Percentiles rank a stretch among this genome's conserved stretches.
Evolutionary conservation across 257 asterid genomes (phyloP).

Genomic region (Penstemon eatonii): DNA sequence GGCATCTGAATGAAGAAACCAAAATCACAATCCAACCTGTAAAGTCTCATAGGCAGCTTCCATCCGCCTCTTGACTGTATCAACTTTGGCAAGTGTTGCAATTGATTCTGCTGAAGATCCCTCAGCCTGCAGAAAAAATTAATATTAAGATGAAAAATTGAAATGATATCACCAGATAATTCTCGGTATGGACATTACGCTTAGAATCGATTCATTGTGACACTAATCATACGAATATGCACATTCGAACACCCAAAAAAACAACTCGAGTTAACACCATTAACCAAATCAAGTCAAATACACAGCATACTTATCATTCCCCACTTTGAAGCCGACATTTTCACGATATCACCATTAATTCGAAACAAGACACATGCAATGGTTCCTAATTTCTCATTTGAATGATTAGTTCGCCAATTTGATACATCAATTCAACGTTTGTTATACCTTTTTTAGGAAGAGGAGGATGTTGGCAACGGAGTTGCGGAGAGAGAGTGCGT

Average conservation of each 20-base stretch:
- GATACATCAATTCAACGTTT: too few species aligned
- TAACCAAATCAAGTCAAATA: slow-evolving; percentile 3
- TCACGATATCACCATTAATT: too few species aligned
- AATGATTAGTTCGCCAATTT: too few species aligned
- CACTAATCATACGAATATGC: slow-evolving; percentile 12
- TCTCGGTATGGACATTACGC: not conserved
- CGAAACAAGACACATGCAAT: too few species aligned
- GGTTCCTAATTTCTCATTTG: too few species aligned
- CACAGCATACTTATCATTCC: not conserved
- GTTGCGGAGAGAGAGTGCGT: slow-evolving; percentile 81
- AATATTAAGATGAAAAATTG: slow-evolving; percentile 6
- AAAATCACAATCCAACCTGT: slow-evolving; percentile 55
- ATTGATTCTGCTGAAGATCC: slow-evolving; percentile 95
- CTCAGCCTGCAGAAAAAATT: slow-evolving; percentile 64
- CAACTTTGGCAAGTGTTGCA: slow-evolving; percentile 85
- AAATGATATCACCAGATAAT: not conserved
- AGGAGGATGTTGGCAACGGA: slow-evolving; percentile 79
- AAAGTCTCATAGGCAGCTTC: slow-evolving; percentile 94
- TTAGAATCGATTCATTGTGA: not conserved
- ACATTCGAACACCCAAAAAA: slow-evolving; percentile 22
- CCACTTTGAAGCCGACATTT: too few species aligned
- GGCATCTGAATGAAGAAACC: slow-evolving; percentile 13
- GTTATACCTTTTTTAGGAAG: slow-evolving; percentile 70
- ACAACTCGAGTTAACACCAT: slow-evolving; percentile 16
- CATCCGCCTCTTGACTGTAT: slow-evolving; percentile 95